A percentile compares a stretch with the other conserved stretches of the same genome.
These are phyloP conservation scores for Corrigiola litoralis DNA, from an alignment of 179 eudicot genomes.

Conservation along the genomic window DNA sequence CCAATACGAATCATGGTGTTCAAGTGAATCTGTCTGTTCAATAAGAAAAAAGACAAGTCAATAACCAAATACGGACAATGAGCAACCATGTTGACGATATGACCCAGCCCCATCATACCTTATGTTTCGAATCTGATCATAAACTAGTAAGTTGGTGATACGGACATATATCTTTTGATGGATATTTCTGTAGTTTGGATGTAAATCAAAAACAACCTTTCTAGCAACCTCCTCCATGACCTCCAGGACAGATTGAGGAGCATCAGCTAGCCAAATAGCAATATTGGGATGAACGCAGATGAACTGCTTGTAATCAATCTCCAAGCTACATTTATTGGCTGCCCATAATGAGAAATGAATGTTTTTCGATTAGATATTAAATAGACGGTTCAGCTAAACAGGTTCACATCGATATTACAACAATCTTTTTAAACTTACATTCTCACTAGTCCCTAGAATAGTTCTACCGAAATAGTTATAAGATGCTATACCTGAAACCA, in stretches of 20 bases:
- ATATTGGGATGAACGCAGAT: conserved; percentile 83
- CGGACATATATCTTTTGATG: conserved; percentile 86
- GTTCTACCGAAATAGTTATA: neutral
- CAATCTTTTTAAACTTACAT: no score
- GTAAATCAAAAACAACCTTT: conserved; percentile 74
- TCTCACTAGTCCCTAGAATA: no score
- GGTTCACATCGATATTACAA: no score
- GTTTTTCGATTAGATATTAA: neutral
- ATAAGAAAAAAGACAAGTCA: neutral
- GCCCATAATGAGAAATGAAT: conserved; percentile 15
- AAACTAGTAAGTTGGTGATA: conserved; percentile 80
- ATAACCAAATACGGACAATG: neutral
- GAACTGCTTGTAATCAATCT: conserved; percentile 88
- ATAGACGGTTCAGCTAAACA: no score
- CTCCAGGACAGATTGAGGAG: conserved; percentile 95
- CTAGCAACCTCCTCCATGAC: conserved; percentile 97
- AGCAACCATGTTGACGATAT: neutral
- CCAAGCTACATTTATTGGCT: conserved; percentile 95
- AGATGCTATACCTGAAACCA: conserved; percentile 66
- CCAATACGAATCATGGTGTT: conserved; percentile 97
- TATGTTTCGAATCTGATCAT: conserved; percentile 93
- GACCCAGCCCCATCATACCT: conserved; percentile 37
- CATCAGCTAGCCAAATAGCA: conserved; percentile 98
- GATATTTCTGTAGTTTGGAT: conserved; percentile 82
- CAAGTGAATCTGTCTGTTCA: conserved; percentile 81